Conservation (phyloP, 441 rosid species). For the Bocquillonia castaneifolia region DNA sequence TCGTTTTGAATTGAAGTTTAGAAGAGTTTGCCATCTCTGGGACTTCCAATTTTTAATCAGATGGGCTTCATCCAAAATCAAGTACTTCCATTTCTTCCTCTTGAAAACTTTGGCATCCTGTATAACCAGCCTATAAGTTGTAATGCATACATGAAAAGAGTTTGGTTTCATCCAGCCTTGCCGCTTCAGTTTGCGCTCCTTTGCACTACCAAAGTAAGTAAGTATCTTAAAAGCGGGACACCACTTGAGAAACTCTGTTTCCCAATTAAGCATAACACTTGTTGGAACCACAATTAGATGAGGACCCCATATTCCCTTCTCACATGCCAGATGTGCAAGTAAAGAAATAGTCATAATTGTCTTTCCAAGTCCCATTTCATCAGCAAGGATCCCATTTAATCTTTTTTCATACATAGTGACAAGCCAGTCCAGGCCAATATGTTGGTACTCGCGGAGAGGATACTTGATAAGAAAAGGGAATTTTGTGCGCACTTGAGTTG, state of each 20-base stretch:
- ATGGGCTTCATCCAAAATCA: conserved; percentile 99
- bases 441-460: conserved; percentile 97
- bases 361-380: conserved; percentile 99
- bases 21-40: conserved; percentile 99
- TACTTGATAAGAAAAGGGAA: conserved; percentile 97
- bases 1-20: conserved; percentile 96
- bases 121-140: conserved; percentile 94
- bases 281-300: conserved; percentile 99
- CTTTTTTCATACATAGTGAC: conserved; percentile 98
- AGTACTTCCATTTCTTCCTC: conserved; percentile 99
- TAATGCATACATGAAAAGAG: conserved; percentile 93
- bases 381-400: conserved; percentile 97
- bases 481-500: conserved; percentile 95
- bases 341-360: conserved; percentile 98
- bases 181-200: conserved; percentile 92
- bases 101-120: conserved; percentile 97
- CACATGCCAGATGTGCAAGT: conserved; percentile 97
- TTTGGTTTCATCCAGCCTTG: conserved; percentile 99
- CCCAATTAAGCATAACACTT: conserved; percentile 99
- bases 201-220: conserved; percentile 99
- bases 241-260: conserved; percentile 99
- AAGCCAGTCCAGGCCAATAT: conserved; percentile 99
- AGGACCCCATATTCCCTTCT: conserved; percentile 99
- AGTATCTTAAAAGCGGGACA: conserved; percentile 99
- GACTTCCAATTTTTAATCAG: conserved; percentile 99